Percentiles rank a stretch among this genome's conserved stretches.
Evolutionary conservation across 306 rosid species (phyloP).

Genomic region (Vicia faba): DNA sequence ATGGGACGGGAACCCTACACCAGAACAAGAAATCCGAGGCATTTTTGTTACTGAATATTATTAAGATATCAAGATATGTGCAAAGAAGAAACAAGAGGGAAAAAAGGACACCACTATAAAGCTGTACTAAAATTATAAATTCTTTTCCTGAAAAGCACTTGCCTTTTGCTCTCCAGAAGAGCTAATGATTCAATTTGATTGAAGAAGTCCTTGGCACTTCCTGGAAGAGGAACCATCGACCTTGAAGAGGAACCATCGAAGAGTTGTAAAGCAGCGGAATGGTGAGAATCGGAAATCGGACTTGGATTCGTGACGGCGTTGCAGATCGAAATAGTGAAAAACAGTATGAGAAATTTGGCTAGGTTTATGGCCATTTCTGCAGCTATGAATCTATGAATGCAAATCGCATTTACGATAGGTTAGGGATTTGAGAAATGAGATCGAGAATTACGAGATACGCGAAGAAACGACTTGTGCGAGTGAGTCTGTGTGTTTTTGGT

Average conservation of each 20-base stretch:
- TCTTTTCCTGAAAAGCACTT: slow-evolving; percentile 41
- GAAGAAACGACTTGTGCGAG: slow-evolving; percentile 19
- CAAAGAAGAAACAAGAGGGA: neutral
- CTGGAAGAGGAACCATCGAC: slow-evolving; percentile 84
- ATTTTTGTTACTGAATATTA: slow-evolving; percentile 10
- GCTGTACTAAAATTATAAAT: slow-evolving; percentile 12
- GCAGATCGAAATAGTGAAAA: no score
- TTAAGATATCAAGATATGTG: neutral
- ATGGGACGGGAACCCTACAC: slow-evolving; percentile 74
- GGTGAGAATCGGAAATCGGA: slow-evolving; percentile 82
- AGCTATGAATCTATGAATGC: no score
- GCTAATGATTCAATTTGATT: slow-evolving; percentile 86
- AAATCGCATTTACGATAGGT: no score
- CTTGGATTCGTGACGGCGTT: no score
- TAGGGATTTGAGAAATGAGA: slow-evolving; percentile 34
- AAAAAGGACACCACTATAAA: slow-evolving; percentile 10
- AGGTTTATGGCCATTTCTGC: no score
- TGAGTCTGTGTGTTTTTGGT: neutral
- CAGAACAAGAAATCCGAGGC: slow-evolving; percentile 34
- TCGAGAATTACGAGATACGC: slow-evolving; percentile 10
- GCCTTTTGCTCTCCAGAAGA: slow-evolving; percentile 77
- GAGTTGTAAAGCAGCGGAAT: slow-evolving; percentile 69
- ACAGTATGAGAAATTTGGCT: no score
- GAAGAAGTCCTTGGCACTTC: slow-evolving; percentile 84
- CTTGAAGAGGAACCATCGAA: slow-evolving; percentile 70